Percentiles rank a stretch among this genome's conserved stretches.
phyloP scores from a whole-genome alignment of 2,329 filamentous ascomycete genomes.

The Ceratocystis cubensis region DNA sequence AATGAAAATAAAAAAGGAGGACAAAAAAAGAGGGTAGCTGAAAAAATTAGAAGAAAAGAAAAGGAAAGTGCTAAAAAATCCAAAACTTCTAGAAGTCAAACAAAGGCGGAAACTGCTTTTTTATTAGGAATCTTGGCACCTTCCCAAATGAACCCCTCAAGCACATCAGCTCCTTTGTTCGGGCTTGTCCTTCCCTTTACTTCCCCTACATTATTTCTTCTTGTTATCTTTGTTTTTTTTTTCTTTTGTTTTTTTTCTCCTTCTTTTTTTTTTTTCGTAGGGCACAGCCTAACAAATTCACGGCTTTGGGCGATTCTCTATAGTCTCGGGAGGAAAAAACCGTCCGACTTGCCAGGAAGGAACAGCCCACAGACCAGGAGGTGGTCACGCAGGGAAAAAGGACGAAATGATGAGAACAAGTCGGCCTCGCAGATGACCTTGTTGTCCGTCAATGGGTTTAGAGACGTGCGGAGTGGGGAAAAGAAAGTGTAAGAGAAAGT shows the following conservation, averaged over 20 bases:
- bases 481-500: neutral
- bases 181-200: conserved; percentile 5
- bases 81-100: neutral
- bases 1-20: neutral
- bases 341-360: conserved; percentile 2
- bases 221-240: neutral
- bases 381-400: neutral
- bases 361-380: conserved; percentile 3
- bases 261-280: neutral
- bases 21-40: neutral
- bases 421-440: neutral
- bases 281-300: neutral
- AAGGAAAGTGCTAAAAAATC: conserved; percentile 6
- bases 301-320: conserved; percentile 3
- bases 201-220: neutral
- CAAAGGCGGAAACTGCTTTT: conserved; percentile 8
- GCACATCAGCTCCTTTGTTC: neutral
- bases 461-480: neutral
- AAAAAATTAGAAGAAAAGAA: neutral
- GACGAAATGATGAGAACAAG: conserved; percentile 6
- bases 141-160: neutral
- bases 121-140: neutral
- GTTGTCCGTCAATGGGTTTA: neutral
- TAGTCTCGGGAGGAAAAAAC: conserved; percentile 3
- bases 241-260: neutral